Evolutionary conservation across 2,329 filamentous ascomycete genomes (phyloP), one percentile per base, ranked within the genome.

Genomic region (Metarhizium anisopliae): DNA sequence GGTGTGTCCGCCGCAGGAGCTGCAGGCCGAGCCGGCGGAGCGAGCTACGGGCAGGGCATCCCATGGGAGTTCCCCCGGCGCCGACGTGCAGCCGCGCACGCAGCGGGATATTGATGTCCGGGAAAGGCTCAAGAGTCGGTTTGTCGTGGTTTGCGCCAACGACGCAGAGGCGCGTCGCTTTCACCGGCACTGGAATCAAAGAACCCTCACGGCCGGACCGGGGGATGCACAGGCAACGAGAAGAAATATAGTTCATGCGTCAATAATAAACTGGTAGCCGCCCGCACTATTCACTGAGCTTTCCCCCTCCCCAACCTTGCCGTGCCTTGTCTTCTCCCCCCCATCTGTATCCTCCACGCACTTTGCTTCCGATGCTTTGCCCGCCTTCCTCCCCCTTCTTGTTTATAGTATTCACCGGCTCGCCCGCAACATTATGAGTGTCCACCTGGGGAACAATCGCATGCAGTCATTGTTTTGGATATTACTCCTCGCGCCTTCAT

Each of bases 131-230:
- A 38, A 54, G 20, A 56, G 62, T 4, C 66, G 69, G 5, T 74
- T 72, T 55, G 58, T 73, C 32, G 50, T 74, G 8, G 63, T 66
- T 2, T 72, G 66, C 55, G 59, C 63, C 16, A 64, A 64, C 36
- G 62, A 67, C 3, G 57, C 58, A 20, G 67, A 71, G 47, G 73
- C 72, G 2, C 65, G 69, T 58, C 65, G 72, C 14, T 75, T 76
- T 56, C 68, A 74, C 49, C 68, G 73, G n/a, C 60, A 60, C 51
- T 76, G 73, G 73, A 74, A 76, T 54, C 64, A 67, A 52, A 68
- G 68, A 30, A 63, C 61, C 50, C 53, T 74, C 5, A 59, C 60
- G 6, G 59, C 55, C 25, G 59, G 50, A 6, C 54, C 52, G 2
- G 57, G 59, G 18, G 54, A 56, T 2, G 29, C 32, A 25, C n/a